Conservation (phyloP, 176 grass and related monocot genomes). For the Puccinellia tenuiflora region DNA sequence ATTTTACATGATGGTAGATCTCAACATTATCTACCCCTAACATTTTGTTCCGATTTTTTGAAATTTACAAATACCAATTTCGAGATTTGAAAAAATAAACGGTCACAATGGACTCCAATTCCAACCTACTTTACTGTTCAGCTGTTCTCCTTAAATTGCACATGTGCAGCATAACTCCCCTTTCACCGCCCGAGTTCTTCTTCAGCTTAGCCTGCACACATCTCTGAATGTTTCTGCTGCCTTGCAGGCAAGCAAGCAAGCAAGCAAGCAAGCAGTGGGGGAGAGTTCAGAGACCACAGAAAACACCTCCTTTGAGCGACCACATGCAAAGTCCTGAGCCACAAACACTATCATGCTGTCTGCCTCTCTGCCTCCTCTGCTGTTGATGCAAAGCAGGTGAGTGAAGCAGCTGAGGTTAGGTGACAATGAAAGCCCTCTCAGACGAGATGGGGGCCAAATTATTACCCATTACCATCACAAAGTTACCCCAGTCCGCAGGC, state of each 20-base stretch:
- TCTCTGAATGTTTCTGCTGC: background rate
- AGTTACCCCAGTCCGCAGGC: background rate
- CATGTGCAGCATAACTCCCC: background rate
- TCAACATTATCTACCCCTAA: too few species aligned
- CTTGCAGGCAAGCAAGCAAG: background rate
- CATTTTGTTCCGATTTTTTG: too few species aligned
- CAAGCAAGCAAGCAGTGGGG: background rate
- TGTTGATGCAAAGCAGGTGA: background rate
- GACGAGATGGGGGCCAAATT: background rate
- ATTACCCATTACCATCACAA: background rate
- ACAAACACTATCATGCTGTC: background rate
- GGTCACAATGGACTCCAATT: too few species aligned
- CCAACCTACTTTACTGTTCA: background rate
- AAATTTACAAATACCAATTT: too few species aligned
- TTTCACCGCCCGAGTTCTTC: background rate
- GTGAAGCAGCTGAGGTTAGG: background rate
- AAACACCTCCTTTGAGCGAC: constrained; percentile 19
- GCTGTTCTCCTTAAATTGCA: background rate
- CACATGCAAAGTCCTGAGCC: constrained; percentile 25
- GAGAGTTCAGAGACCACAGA: background rate
- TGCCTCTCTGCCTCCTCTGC: background rate
- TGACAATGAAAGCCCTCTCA: constrained; percentile 22
- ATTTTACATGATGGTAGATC: too few species aligned
- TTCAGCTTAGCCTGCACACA: background rate
- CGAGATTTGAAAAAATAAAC: too few species aligned